Percentiles rank a stretch among this genome's conserved stretches.
phyloP scores from a whole-genome alignment of 208 protist species.

The Leishmania martiniquensis region DNA sequence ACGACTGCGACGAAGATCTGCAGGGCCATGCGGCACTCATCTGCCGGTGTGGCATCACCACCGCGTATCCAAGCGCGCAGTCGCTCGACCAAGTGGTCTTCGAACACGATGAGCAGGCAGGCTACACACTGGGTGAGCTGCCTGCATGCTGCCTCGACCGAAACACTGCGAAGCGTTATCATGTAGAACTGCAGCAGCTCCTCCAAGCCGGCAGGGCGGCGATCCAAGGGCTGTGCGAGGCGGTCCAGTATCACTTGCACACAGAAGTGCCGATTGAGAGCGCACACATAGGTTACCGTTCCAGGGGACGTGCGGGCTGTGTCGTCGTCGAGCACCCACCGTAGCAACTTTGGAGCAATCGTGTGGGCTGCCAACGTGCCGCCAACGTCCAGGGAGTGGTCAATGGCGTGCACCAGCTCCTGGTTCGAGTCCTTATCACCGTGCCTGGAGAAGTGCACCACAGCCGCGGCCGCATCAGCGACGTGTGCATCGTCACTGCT shows the following conservation, averaged over 20 bases:
- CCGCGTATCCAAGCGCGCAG: slow-evolving; percentile 17
- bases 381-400: slow-evolving; percentile 26
- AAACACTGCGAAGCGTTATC: slow-evolving; percentile 5
- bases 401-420: slow-evolving; percentile 24
- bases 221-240: slow-evolving; percentile 50
- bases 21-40: slow-evolving; percentile 17
- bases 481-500: background rate
- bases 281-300: slow-evolving; percentile 40
- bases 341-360: slow-evolving; percentile 49
- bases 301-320: slow-evolving; percentile 4
- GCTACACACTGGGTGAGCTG: slow-evolving; percentile 57
- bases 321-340: slow-evolving; percentile 24
- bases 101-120: slow-evolving; percentile 45
- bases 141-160: slow-evolving; percentile 21
- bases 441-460: slow-evolving; percentile 19
- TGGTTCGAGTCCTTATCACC: slow-evolving; percentile 20
- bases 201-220: slow-evolving; percentile 35
- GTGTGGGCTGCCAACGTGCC: slow-evolving; percentile 24
- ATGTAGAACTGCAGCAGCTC: slow-evolving; percentile 60
- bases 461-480: slow-evolving; percentile 12
- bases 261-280: slow-evolving; percentile 74
- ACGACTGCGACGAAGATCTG: slow-evolving; percentile 45
- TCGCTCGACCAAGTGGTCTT: slow-evolving; percentile 28
- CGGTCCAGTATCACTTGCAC: slow-evolving; percentile 44
- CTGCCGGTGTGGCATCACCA: background rate